Base-by-base conservation (phyloP, 805 yeast genomes). In the Saturnispora serradocipensis region DNA sequence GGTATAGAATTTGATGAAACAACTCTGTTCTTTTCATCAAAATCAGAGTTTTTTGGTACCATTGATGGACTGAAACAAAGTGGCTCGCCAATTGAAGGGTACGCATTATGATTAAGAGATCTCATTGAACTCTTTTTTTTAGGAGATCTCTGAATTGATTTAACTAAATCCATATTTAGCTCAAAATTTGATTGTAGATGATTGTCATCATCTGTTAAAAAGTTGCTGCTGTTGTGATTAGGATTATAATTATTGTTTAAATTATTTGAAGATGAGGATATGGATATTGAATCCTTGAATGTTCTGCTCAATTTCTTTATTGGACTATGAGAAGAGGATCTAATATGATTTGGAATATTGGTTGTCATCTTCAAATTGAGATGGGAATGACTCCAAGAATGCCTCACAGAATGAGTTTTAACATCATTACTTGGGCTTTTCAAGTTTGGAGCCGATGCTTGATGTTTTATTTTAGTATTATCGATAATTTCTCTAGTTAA, bases 1-100 rank as follows among this genome's bases (percentile, higher is more conserved):
- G 86, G 86, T 38, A 70, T 72, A 54, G 59, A 75, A 65, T 65
- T 78, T 60, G 56, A 51, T 20, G 63, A 56, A 8, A 48, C 25
- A 7, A 46, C 50, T 4, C 65, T 59, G 46, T 54, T 56, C 46
- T 54, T 56, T 46, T 54, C 57, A 13, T 36, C 50, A 28, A 35
- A 28, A 11, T 22, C 32, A 30, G 7, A 18, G 22, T 13, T n/a
- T 11, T n/a, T 18, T 32, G 18, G n/a, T 53, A 25, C 22, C 39
- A 9, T 38, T 43, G 36, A 25, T 47, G 51, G 16, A 9, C 15
- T 44, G 15, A 44, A 11, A 2, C 20, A 18, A 36, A 45, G 34
- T 49, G 48, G 48, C 28, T 49, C 52, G 20, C 44, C 36, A 18
- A 43, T 43, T 35, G 52, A 50, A 9, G 35, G 18, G 25, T 24